A percentile compares a stretch with the other conserved stretches of the same genome.
Conservation (phyloP, 2,329 filamentous ascomycete species). For the Sporothrix humicola region DNA sequence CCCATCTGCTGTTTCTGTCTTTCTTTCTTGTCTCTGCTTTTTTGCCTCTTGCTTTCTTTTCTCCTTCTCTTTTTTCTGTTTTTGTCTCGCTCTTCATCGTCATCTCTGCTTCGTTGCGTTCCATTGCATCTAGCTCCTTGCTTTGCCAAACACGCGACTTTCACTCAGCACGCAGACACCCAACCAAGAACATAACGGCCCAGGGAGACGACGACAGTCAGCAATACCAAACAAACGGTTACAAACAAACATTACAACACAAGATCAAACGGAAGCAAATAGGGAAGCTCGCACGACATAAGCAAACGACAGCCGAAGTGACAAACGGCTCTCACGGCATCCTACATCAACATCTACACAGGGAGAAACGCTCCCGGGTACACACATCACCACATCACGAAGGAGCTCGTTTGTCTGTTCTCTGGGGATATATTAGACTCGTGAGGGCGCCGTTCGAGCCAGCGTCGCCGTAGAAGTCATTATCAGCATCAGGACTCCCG, state of each 20-base stretch:
- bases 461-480: not conserved
- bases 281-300: not conserved
- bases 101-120: slow-evolving; percentile 20
- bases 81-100: not conserved
- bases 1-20: slow-evolving; percentile 19
- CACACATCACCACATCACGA: too few species aligned
- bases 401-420: too few species aligned
- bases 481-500: not conserved
- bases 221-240: not conserved
- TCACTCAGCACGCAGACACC: slow-evolving; percentile 7
- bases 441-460: slow-evolving; percentile 8
- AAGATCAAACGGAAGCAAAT: not conserved
- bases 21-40: slow-evolving; percentile 8
- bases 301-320: not conserved
- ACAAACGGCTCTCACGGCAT: not conserved
- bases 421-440: slow-evolving; percentile 5
- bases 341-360: not conserved
- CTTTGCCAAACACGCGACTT: not conserved
- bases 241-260: not conserved
- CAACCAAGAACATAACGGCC: not conserved
- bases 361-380: not conserved
- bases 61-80: not conserved
- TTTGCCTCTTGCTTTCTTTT: slow-evolving; percentile 23
- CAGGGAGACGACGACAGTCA: not conserved
- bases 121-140: slow-evolving; percentile 22